Base-by-base conservation (phyloP, 305 asterid species). In the Plantago rigida region DNA sequence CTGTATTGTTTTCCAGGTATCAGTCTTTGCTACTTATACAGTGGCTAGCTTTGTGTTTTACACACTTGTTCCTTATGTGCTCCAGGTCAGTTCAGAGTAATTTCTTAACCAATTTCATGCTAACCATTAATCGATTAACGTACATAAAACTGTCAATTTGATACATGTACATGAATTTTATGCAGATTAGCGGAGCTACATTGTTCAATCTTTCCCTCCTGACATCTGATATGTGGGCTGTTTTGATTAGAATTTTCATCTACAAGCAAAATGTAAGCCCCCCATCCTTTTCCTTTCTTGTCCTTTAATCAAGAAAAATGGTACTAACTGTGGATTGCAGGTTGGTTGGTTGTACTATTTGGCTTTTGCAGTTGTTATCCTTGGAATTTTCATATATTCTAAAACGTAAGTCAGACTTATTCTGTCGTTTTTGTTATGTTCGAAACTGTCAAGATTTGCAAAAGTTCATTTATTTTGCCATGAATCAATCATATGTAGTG, bases 161-260 rank as follows among this genome's bases (percentile, higher is more conserved):
- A 5, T 39, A 5, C 46, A 9, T 8, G 9, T 3, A 41, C 46
- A 29, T 52, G 6, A n/a, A 36, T 28, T 55, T 52, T 31, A 8
- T 44, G 49, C 84, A 87, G 96, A 71, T 69, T 73, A 77, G 93
- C 62, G 96, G 96, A 55, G 71, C 96, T 24, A 81, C 96, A 19
- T 61, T 87, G 65, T 79, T 85, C 75, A 85, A 83, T 75, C 90
- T 87, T 12, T 87, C 96, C 14, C 74, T 87, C 51, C 80, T 87
- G 8, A 87, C 96, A 63, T 78, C 93, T 13, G 88, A 82, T 69
- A 79, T 87, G 82, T 87, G 96, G 94, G 93, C 92, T 24, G 93
- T 84, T 73, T 75, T 69, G 36, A 54, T 85, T 29, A 73, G 86
- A 57, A 76, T 80, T 51, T 82, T 87, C 73, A 61, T 87, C 84